Evolutionary conservation across 768 basidiomycete genomes (phyloP).

Genomic region (Boletus rubroflammeus): DNA sequence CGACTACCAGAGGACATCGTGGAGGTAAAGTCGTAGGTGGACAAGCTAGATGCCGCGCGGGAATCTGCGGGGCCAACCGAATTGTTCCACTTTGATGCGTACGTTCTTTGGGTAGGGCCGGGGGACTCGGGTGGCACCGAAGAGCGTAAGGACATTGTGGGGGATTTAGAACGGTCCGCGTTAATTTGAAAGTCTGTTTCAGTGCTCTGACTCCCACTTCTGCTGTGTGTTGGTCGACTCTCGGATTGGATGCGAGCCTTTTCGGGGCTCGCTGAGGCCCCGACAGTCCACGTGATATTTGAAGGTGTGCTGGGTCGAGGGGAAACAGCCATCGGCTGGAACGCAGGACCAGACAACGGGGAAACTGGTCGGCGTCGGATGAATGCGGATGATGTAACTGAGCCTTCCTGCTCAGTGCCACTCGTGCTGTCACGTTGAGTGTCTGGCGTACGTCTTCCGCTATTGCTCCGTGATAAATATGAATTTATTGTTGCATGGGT

Average conservation of each 20-base stretch:
- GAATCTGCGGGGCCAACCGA: slow-evolving; percentile 34
- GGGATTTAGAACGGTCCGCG: slow-evolving; percentile 39
- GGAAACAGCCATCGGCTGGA: slow-evolving; percentile 56
- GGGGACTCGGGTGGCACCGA: slow-evolving; percentile 62
- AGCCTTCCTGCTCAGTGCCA: slow-evolving; percentile 39
- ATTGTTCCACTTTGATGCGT: slow-evolving; percentile 27
- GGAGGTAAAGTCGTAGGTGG: slow-evolving; percentile 47
- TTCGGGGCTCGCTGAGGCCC: slow-evolving; percentile 32
- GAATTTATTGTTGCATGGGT: slow-evolving; percentile 36
- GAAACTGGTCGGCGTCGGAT: slow-evolving; percentile 67
- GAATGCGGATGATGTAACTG: slow-evolving; percentile 50
- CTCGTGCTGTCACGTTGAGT: slow-evolving; percentile 37
- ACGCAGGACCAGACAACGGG: slow-evolving; percentile 59
- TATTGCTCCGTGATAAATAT: slow-evolving; percentile 56
- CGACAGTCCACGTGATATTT: slow-evolving; percentile 66
- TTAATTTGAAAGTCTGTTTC: slow-evolving; percentile 25
- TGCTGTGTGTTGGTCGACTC: slow-evolving; percentile 40
- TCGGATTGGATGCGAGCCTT: slow-evolving; percentile 30
- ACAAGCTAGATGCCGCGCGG: slow-evolving; percentile 46
- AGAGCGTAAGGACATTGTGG: slow-evolving; percentile 49
- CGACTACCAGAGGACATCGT: slow-evolving; percentile 40
- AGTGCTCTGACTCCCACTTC: slow-evolving; percentile 58
- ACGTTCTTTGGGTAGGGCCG: slow-evolving; percentile 34
- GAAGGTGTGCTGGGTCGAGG: slow-evolving; percentile 61
- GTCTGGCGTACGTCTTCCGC: slow-evolving; percentile 66